phyloP scores from a whole-genome alignment of 139 green algal species.

The Zygnema cylindricum region DNA sequence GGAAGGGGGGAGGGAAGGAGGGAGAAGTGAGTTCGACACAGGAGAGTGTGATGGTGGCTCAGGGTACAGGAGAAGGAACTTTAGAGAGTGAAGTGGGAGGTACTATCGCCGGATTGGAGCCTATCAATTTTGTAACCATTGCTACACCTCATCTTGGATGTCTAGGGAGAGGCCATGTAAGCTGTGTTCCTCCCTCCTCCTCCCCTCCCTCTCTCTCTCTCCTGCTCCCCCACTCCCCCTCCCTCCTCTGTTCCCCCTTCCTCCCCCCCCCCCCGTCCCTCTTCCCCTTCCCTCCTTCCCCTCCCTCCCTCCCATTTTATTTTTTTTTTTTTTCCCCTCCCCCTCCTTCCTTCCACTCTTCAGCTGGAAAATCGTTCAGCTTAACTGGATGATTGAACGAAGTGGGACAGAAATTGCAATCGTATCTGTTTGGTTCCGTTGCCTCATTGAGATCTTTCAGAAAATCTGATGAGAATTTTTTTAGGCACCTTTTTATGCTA shows the following conservation, averaged over 20 bases:
- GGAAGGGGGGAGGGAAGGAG: not conserved
- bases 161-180: conserved; percentile 32
- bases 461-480: no score
- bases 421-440: no score
- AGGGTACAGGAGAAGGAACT: not conserved
- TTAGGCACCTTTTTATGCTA: no score
- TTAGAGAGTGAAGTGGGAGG: not conserved
- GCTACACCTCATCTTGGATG: conserved; percentile 56
- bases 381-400: no score
- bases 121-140: conserved; percentile 59
- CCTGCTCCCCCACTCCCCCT: not conserved
- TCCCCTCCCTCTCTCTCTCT: conserved; percentile 7
- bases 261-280: no score
- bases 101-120: conserved; percentile 49
- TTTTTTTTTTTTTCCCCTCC: no score
- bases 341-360: no score
- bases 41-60: not conserved
- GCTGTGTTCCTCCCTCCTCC: not conserved
- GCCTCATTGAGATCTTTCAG: no score
- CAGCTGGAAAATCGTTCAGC: no score
- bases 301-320: not conserved
- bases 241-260: no score
- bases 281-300: no score
- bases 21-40: not conserved
- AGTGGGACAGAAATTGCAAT: no score